A percentile compares a stretch with the other conserved stretches of the same genome.
Evolutionary conservation across 176 grass and related monocot genomes (phyloP).

Genomic region (barley (Hordeum vulgare)): MorexV3_pseudomolecules_assembly NC_058524.1:498969516-498970015

Average conservation of each 20-base stretch:
- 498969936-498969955: conserved; percentile 13
- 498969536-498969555: neutral
- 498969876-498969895: neutral
- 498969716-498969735: neutral
- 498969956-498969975: conserved; percentile 1
- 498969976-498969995: neutral
- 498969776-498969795: neutral
- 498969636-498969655: neutral
- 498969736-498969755: neutral
- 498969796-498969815: neutral
- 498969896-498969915: neutral
- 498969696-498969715: neutral
- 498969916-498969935: conserved; percentile 2
- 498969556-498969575: neutral
- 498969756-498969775: neutral
- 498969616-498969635: neutral
- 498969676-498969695: neutral
- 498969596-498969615: neutral
- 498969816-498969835: neutral
- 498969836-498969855: neutral
- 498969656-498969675: neutral
- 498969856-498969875: neutral
- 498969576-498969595: neutral
- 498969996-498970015: conserved; percentile 20
- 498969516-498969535: conserved; percentile 6